phyloP scores from a whole-genome alignment of 2,329 filamentous ascomycete genomes.

The Pseudocercospora crystallina region DNA sequence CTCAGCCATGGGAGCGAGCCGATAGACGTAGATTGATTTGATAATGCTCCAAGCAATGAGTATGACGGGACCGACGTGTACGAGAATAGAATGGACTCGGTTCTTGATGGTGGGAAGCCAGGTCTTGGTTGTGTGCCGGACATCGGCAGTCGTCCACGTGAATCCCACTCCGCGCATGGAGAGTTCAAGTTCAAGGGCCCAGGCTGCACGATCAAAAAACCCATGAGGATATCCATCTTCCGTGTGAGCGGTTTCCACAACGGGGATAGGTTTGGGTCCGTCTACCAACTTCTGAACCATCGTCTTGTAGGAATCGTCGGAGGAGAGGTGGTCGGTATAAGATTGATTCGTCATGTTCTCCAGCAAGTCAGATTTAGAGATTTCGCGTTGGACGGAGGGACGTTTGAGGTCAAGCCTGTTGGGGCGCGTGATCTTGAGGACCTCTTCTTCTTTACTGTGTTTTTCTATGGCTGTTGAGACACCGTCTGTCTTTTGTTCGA shows the following conservation, averaged over 20 bases:
- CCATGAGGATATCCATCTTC: constrained; percentile 42
- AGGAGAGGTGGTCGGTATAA: constrained; percentile 22
- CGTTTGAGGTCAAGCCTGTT: neutral
- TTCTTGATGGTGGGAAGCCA: constrained; percentile 44
- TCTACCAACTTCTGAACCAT: constrained; percentile 22
- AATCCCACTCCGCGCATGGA: constrained; percentile 48
- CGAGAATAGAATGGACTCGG: constrained; percentile 41
- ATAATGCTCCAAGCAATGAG: constrained; percentile 38
- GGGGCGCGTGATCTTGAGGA: constrained; percentile 5
- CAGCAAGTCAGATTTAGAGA: constrained; percentile 23
- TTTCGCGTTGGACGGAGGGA: constrained; percentile 16
- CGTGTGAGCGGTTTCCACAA: constrained; percentile 40
- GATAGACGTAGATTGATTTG: constrained; percentile 34
- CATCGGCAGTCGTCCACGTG: constrained; percentile 48
- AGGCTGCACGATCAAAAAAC: constrained; percentile 42
- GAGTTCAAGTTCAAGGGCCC: constrained; percentile 47
- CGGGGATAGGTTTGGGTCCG: constrained; percentile 32
- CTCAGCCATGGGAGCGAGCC: constrained; percentile 25
- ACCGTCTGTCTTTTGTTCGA: neutral
- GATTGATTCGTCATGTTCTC: constrained; percentile 29
- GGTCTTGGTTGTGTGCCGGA: constrained; percentile 45
- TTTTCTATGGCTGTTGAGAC: constrained; percentile 6
- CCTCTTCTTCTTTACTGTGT: constrained; percentile 4
- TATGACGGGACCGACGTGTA: constrained; percentile 42
- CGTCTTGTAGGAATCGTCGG: constrained; percentile 22